Evolutionary conservation across 805 yeast species (phyloP).

Genomic region (Lipomyces mesembrius): DNA sequence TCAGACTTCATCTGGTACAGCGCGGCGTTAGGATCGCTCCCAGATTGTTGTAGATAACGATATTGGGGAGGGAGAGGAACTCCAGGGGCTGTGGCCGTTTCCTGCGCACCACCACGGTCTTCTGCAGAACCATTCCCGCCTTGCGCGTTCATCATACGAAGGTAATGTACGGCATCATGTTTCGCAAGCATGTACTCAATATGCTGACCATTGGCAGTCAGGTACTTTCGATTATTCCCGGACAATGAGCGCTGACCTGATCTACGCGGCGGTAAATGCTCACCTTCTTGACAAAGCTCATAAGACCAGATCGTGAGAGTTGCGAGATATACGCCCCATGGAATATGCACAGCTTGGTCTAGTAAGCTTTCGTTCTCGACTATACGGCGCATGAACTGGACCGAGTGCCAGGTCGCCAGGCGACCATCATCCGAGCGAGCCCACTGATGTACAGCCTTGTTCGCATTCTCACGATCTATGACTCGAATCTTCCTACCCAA

Average conservation of each 20-base stretch:
- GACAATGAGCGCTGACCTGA: background rate
- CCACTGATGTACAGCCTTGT: constrained; percentile 39
- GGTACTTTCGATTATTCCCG: constrained; percentile 20
- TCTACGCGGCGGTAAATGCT: constrained; percentile 14
- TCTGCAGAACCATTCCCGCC: constrained; percentile 11
- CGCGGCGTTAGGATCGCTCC: background rate
- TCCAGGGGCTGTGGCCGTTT: background rate
- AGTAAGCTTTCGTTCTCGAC: constrained; percentile 38
- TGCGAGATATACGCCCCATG: constrained; percentile 43
- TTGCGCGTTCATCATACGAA: constrained; percentile 27
- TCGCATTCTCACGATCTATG: constrained; percentile 38
- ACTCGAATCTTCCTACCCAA: constrained; percentile 34
- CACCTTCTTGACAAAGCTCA: constrained; percentile 33
- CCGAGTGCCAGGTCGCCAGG: constrained; percentile 43
- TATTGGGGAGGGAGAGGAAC: too few relatives aligned
- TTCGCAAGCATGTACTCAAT: constrained; percentile 31
- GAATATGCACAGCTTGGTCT: constrained; percentile 41
- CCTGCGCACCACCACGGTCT: background rate
- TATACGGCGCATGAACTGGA: constrained; percentile 39
- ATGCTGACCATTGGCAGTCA: constrained; percentile 23
- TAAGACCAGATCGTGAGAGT: constrained; percentile 43
- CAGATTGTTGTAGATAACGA: background rate
- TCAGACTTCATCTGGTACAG: background rate
- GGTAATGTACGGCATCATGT: constrained; percentile 35
- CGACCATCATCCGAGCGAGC: constrained; percentile 41